phyloP scores from a whole-genome alignment of 1,139 yeast species.

The Pneumocystis canis region DNA sequence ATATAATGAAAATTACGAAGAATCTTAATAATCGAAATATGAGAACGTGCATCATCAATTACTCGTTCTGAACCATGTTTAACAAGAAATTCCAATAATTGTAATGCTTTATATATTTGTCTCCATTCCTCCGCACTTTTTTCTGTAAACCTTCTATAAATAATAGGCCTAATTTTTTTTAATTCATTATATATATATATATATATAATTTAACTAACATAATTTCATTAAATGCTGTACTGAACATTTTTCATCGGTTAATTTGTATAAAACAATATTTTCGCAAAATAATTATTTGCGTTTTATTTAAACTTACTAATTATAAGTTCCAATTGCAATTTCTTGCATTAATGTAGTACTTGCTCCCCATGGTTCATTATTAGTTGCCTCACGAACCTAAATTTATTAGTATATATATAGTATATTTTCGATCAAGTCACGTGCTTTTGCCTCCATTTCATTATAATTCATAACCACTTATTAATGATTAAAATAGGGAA shows the following conservation, averaged over 20 bases:
- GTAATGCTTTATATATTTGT: constrained; percentile 87
- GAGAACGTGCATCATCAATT: constrained; percentile 85
- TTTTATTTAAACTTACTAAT: constrained; percentile 31
- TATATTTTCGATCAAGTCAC: neutral
- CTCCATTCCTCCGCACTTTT: constrained; percentile 96
- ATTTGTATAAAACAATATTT: no score
- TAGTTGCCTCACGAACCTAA: constrained; percentile 68
- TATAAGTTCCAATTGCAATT: constrained; percentile 88
- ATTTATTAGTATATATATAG: neutral
- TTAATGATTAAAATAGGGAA: neutral
- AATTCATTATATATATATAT: constrained; percentile 14
- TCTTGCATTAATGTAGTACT: constrained; percentile 79
- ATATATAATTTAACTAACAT: constrained; percentile 32
- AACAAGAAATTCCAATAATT: constrained; percentile 74
- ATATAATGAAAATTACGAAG: constrained; percentile 85
- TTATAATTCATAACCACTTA: constrained; percentile 73
- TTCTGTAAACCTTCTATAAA: constrained; percentile 59
- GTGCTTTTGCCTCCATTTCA: constrained; percentile 85
- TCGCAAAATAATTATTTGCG: no score
- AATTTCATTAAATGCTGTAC: constrained; percentile 31
- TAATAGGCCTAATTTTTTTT: neutral
- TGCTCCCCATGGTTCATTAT: constrained; percentile 99
- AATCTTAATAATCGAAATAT: constrained; percentile 70
- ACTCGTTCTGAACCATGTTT: constrained; percentile 90
- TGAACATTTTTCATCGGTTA: no score